Evolutionary conservation across 2,329 filamentous ascomycete genomes (phyloP), one percentile per base, ranked within the genome.

Genomic region (Gaeumannomyces tritici): DNA sequence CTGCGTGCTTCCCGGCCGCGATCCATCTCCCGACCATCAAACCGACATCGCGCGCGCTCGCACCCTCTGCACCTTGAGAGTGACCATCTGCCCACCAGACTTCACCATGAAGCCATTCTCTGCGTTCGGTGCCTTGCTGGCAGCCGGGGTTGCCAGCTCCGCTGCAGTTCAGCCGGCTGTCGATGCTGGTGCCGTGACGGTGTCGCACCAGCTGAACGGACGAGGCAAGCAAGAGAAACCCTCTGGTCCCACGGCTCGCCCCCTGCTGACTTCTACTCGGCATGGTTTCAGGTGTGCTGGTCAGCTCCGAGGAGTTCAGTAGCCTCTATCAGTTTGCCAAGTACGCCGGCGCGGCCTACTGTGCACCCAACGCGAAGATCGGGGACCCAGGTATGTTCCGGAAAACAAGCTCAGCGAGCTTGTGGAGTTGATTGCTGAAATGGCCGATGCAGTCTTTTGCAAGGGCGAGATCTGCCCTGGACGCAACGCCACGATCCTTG

Each of bases 261-360:
- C 11, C 15, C 4, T 11, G 18, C 35, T 42, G 7, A 42, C 35
- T 42, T 18, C 35, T 42, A 6, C 35, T 18, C 15, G 1, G 15
- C 11, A 15, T 18, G 11, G 18, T 4, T 6, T 13, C 35, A 42
- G 35, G 13, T 15, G 5, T 18, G 15, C 35, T 42, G 7, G 68
- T 76, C 59, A 72, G 73, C 11, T 42, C 65, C 2, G 63, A 69
- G 15, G 69, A 78, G 33, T 68, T 79, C n/a, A 64, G 66, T 63
- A 74, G 73, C 62, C 73, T 84, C 64, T 68, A 75, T 61, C 79
- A 80, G 67, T 85, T 77, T 66, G 73, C 76, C 42, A 77, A 85
- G 70, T 83, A 83, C 66, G 72, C 82, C 4, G 77, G 73, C 1
- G 79, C 82, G 4, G 74, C 78, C 2, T 83, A 83, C 71, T 85